These are phyloP conservation scores for Paramarasmius palmivorus DNA, from an alignment of 1,284 basidiomycete species.

Conservation along the genomic window DNA sequence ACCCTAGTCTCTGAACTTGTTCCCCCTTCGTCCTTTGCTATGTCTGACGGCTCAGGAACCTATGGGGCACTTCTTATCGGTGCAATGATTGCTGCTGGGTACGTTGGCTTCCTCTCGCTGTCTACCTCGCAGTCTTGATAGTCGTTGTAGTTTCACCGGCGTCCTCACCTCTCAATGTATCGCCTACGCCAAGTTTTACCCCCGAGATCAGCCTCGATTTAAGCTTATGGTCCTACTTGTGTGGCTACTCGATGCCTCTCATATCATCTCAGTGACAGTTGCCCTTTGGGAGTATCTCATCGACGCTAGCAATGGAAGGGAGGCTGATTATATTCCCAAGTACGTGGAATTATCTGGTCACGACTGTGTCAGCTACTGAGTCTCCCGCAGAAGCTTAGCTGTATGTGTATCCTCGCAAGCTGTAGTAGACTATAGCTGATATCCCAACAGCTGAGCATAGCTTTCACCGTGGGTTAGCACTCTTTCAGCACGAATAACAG, in stretches of 20 bases:
- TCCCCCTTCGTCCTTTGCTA: no score
- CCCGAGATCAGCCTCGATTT: not conserved
- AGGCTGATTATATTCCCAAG: not conserved
- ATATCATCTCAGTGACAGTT: not conserved
- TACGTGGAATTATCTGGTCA: no score
- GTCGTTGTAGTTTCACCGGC: not conserved
- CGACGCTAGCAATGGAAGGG: not conserved
- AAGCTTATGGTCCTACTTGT: not conserved
- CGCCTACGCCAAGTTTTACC: not conserved
- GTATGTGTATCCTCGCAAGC: not conserved
- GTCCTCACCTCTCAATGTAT: not conserved
- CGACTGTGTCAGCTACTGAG: not conserved
- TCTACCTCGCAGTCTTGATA: not conserved
- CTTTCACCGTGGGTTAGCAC: no score
- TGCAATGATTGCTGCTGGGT: not conserved
- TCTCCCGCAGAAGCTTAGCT: not conserved
- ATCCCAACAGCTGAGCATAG: not conserved
- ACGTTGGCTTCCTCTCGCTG: not conserved
- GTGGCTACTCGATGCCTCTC: not conserved
- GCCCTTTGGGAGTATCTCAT: slow-evolving; percentile 1
- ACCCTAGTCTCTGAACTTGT: no score
- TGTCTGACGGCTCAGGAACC: no score
- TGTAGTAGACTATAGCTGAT: not conserved
- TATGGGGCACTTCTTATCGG: no score
- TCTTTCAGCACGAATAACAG: no score